These are phyloP conservation scores for Dalbergia oliveri DNA, from an alignment of 306 rosid genomes.

Conservation along the genomic window DNA sequence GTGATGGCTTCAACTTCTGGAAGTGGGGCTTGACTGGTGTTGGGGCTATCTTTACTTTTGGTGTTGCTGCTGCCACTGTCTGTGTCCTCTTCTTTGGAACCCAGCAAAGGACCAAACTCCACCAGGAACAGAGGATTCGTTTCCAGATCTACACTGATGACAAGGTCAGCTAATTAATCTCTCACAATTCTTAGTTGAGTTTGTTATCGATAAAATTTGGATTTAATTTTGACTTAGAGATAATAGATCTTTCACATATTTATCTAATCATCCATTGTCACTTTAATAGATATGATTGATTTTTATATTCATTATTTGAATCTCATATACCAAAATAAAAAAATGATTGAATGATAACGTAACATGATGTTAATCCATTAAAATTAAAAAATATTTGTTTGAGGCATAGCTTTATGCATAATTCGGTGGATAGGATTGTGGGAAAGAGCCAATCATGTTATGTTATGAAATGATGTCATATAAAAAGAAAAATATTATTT, in stretches of 20 bases:
- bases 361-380: too few relatives aligned
- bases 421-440: constrained; percentile 19
- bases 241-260: too few relatives aligned
- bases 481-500: background rate
- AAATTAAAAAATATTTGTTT: too few relatives aligned
- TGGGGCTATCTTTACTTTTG: constrained; percentile 91
- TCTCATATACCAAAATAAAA: too few relatives aligned
- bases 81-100: constrained; percentile 71
- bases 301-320: too few relatives aligned
- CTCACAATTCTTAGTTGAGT: background rate
- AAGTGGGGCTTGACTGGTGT: constrained; percentile 78
- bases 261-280: too few relatives aligned
- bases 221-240: too few relatives aligned
- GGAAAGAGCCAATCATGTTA: background rate
- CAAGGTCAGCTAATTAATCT: constrained; percentile 63
- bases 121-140: constrained; percentile 59
- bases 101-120: constrained; percentile 56
- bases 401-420: background rate
- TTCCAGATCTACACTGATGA: constrained; percentile 75
- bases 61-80: constrained; percentile 85
- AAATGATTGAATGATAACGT: too few relatives aligned
- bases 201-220: background rate
- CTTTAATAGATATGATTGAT: too few relatives aligned
- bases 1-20: constrained; percentile 59
- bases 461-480: constrained; percentile 8